phyloP scores from a whole-genome alignment of 306 rosid species.

The Vigna reflexopilosa region DNA sequence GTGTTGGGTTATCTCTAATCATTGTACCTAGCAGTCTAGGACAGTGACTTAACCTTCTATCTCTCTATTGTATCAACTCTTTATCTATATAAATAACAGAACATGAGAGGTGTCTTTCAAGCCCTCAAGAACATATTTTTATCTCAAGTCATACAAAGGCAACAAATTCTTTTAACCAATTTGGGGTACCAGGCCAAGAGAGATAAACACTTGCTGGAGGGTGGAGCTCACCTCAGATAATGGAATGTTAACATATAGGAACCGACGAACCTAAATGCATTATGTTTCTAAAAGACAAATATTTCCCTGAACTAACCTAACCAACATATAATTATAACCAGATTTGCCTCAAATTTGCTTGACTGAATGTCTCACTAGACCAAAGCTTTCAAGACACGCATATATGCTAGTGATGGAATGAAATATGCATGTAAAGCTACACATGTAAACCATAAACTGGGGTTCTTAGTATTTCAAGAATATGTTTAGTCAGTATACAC shows the following conservation, averaged over 20 bases:
- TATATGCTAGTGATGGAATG: conserved; percentile 3
- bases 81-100: too few relatives aligned
- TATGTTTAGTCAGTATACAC: conserved; percentile 13
- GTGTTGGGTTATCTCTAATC: too few relatives aligned
- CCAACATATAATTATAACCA: conserved; percentile 18
- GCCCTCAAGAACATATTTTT: too few relatives aligned
- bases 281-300: conserved; percentile 32
- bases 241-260: conserved; percentile 21
- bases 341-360: conserved; percentile 16
- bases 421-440: conserved; percentile 25
- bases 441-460: conserved; percentile 29
- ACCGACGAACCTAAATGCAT: conserved; percentile 29
- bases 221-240: conserved; percentile 29
- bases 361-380: conserved; percentile 19
- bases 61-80: too few relatives aligned
- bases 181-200: conserved; percentile 8
- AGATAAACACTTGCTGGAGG: conserved; percentile 25
- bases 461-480: conserved; percentile 24
- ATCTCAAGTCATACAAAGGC: neutral
- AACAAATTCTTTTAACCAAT: conserved; percentile 1
- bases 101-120: too few relatives aligned
- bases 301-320: conserved; percentile 32
- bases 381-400: conserved; percentile 28
- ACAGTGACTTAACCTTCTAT: too few relatives aligned
- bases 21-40: too few relatives aligned